Evolutionary conservation across 306 rosid genomes (phyloP).

Genomic region (Luffa acutangula): DNA sequence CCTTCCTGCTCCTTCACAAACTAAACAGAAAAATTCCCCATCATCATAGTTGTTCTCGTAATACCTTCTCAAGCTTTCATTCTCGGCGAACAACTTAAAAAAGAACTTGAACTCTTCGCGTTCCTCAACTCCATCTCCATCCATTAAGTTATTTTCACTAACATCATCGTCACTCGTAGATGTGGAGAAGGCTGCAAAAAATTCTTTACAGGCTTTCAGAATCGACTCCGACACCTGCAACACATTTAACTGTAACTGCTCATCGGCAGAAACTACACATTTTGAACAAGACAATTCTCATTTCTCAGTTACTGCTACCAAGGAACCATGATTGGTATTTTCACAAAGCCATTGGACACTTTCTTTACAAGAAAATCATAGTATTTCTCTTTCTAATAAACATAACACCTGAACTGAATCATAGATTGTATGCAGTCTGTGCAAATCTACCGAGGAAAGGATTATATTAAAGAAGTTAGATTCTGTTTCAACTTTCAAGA

Average conservation of each 20-base stretch:
- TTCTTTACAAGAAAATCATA: neutral
- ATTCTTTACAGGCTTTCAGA: neutral
- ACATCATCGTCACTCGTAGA: neutral
- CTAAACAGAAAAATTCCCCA: constrained; percentile 20
- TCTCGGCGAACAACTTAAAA: constrained; percentile 7
- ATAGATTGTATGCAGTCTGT: neutral
- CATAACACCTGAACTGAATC: neutral
- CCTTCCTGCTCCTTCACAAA: constrained; percentile 13
- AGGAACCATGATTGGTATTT: neutral
- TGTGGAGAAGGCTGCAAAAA: neutral
- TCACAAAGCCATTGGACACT: neutral
- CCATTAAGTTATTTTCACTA: neutral
- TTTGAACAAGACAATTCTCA: neutral
- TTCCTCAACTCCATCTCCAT: neutral
- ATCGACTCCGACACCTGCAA: neutral
- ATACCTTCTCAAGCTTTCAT: constrained; percentile 14
- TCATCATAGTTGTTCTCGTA: constrained; percentile 4
- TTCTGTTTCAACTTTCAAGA: neutral
- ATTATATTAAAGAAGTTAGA: neutral
- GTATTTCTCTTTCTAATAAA: neutral
- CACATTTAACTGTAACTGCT: neutral
- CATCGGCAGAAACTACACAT: neutral
- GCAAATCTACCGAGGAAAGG: neutral
- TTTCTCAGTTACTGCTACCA: neutral
- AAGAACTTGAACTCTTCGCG: constrained; percentile 12